Evolutionary conservation across 75 land plant genomes (phyloP), one percentile per base, ranked within the genome.

Genomic region (Selaginella tamariscina): DNA sequence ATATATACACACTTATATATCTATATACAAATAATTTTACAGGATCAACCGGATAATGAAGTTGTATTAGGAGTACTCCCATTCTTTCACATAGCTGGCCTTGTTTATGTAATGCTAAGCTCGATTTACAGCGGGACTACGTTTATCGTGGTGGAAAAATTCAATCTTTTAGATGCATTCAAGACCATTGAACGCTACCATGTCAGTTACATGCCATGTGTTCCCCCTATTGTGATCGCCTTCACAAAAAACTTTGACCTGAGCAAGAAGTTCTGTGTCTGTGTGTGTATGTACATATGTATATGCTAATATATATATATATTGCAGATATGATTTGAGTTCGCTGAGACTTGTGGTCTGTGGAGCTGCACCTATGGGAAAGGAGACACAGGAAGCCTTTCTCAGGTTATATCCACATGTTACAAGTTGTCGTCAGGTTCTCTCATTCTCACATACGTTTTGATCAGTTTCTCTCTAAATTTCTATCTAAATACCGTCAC

Each of bases 301-400:
- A n/a, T n/a, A n/a, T n/a, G n/a, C n/a, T n/a, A n/a, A n/a, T n/a
- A n/a, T n/a, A n/a, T n/a, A n/a, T n/a, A n/a, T n/a, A n/a, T n/a
- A n/a, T n/a, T n/a, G n/a, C n/a, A 79, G 70, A 55, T 85, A 69
- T 69, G 85, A 87, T 60, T 57, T 89, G 77, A 68, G 82, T 15
- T 76, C 83, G 54, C 73, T 94, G 56, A 49, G 60, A 11, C 31
- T 21, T 8, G 81, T 85, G 13, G 29, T 85, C 0, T 85, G 78
- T 54, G 98, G 91, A 5, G 96, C 86, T 0, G 96, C 96, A 18
- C 96, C 98, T n/a, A 76, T 94, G 64, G 71, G 96, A 31, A 83
- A 70, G 78, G 98, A 89, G 70, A 80, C 80, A 55, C 81, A 77
- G 18, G 92, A 88, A 57, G 88, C 82, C 59, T 95, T 88, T 67